Evolutionary conservation across 129 eudicot species (phyloP), one percentile per base, ranked within the genome.

Genomic region (Centrapalus pauciflorus): DNA sequence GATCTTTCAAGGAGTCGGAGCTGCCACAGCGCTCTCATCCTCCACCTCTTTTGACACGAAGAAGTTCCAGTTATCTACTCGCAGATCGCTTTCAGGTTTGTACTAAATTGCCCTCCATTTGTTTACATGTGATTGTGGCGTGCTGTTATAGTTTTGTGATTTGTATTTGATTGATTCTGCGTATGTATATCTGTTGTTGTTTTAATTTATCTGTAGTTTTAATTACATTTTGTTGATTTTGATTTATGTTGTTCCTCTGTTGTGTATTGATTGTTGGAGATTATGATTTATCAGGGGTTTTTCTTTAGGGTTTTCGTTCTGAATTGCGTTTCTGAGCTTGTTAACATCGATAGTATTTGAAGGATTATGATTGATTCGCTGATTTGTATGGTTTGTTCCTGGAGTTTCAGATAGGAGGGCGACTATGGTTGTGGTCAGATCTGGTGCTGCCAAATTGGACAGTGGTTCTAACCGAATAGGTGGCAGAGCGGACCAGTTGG

Each of bases 361-460:
- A n/a, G 69, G 41, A 69, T 21, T 64, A 2, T 0, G 19, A 25
- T 62, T 46, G 10, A 50, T 6, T 61, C 10, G 20, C 43, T 9
- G 54, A 64, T 19, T 69, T 61, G 19, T 37, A 0, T 35, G n/a
- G 20, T 32, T 32, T 16, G 45, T 43, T 66, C 52, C 21, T 65
- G 32, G 32, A 55, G 32, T 29, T 63, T 38, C 82, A 85, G 93
- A 69, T 71, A 79, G 76, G 76, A 90, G 79, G 66, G 32, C 38
- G 26, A 63, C 82, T 45, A 72, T 67, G 29, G 60, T 77, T 66
- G 80, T 74, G 58, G 79, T 78, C 21, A 81, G 83, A 32, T 64
- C 79, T 76, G 74, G 78, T 38, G 82, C 75, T 72, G 77, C 52
- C 28, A 82, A 65, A 21, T 60, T 65, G 70, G 38, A 40, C 34